Base-by-base conservation (phyloP, 1,139 yeast genomes). In the Scheffersomyces titani region DNA sequence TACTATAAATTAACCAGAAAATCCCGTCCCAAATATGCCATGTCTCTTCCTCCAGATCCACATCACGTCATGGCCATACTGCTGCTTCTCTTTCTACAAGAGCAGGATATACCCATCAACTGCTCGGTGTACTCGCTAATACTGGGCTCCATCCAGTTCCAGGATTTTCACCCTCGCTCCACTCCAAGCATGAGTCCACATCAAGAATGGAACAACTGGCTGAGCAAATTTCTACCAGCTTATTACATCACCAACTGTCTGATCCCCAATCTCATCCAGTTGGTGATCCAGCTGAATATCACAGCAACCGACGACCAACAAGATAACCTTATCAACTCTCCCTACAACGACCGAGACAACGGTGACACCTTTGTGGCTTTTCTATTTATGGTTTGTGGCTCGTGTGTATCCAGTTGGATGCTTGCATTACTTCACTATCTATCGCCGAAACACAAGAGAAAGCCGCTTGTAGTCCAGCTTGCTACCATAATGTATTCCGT, bases 351-450 rank as follows among this genome's bases (percentile, higher is more conserved):
- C 51, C 58, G 70, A 20, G 76, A 75, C 57, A 74, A 73, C 57
- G 83, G 83, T 13, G 81, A 77, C 60, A 68, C 78, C n/a, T 76
- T 77, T 57, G 77, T 80, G 24, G 82, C 82, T n/a, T 65, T 78
- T 18, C 61, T 79, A 46, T 78, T 77, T 66, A 74, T 77, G 30
- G 65, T 77, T 19, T 72, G 78, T 58, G 83, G 81, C 3, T 66
- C 76, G 30, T 78, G 82, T 62, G 73, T 72, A 19, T 73, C 83
- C 2, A 70, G 81, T 46, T 85, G 89, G 89, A 81, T 85, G 84
- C 71, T 85, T 47, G 68, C 84, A 51, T 62, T 83, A 22, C 65
- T 84, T 53, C 70, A 83, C 48, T 68, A 76, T 52, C 66, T 85
- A 47, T 77, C 84, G 19, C 81, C 85, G 0, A 55, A 60, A 13